Conservation (phyloP, 2,329 filamentous ascomycete species). For the Microthyrium microscopicum region DNA sequence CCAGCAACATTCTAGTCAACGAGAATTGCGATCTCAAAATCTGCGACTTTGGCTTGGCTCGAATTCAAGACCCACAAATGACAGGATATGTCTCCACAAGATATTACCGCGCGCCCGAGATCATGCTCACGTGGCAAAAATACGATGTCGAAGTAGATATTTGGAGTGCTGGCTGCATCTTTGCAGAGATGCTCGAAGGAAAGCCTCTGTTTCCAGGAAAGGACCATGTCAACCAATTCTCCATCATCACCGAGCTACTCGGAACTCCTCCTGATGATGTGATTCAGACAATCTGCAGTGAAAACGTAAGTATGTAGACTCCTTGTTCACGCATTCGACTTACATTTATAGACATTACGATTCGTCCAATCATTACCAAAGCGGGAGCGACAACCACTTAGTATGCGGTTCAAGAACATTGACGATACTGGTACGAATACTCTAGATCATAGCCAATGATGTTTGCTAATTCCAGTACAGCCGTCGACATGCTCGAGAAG, state of each 20-base stretch:
- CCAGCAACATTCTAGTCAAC: slow-evolving; percentile 97
- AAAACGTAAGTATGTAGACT: slow-evolving; percentile 51
- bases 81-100: slow-evolving; percentile 96
- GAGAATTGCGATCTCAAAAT: slow-evolving; percentile 99
- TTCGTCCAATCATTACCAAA: slow-evolving; percentile 96
- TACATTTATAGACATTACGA: slow-evolving; percentile 54
- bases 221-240: slow-evolving; percentile 99
- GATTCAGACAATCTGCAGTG: slow-evolving; percentile 94
- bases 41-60: slow-evolving; percentile 93
- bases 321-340: slow-evolving; percentile 12
- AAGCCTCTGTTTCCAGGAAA: slow-evolving; percentile 97
- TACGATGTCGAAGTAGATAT: slow-evolving; percentile 99
- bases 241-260: slow-evolving; percentile 94
- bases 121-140: slow-evolving; percentile 99
- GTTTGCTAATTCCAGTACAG: slow-evolving; percentile 28
- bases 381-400: slow-evolving; percentile 74
- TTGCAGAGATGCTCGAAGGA: slow-evolving; percentile 97
- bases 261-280: slow-evolving; percentile 96
- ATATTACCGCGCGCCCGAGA: slow-evolving; percentile 97
- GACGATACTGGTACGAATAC: slow-evolving; percentile 62
- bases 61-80: slow-evolving; percentile 98
- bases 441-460: background rate
- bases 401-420: slow-evolving; percentile 87
- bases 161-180: slow-evolving; percentile 98
- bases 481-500: slow-evolving; percentile 81